Base-by-base conservation (phyloP, 2,329 filamentous ascomycete genomes). In the Paraphaeosphaeria sporulosa region DNA sequence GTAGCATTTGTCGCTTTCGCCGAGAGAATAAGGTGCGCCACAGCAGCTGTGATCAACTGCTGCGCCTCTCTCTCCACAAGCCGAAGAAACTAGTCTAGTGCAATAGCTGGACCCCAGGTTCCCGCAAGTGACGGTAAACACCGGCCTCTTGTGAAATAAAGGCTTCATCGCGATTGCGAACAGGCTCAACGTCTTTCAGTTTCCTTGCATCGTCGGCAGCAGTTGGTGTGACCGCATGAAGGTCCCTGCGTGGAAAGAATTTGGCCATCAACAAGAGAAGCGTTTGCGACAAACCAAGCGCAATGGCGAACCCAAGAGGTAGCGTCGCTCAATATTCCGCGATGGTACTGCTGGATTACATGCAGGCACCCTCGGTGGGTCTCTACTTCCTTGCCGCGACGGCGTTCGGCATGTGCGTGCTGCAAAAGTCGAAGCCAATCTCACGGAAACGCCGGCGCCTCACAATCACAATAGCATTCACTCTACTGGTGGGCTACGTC, bases 361-460 rank as follows among this genome's bases (percentile, higher is more conserved):
- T 74, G 62, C 72, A 77, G 34, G 75, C 74, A 10, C 75, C 75
- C 0, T 56, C 64, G 0, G 68, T 76, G 2, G 74, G 67, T 13
- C 71, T 72, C 51, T 75, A 72, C 66, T 76, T 68, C 46, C 50
- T 76, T 9, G 71, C 63, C 42, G 67, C 72, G 12, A 62, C 66
- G 36, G 59, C 60, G 4, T 75, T 75, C 58, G 66, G 68, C 47
- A 32, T 73, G 12, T 73, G 69, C 55, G 62, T 70, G 40, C 58
- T 77, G n/a, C 75, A 76, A 23, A 76, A 75, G 43, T 49, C 72
- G 13, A 67, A 64, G 38, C 54, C 63, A 27, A 53, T 76, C 32
- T 60, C 71, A n/a, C 59, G 60, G 7, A 70, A 65, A 50, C 60
- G 70, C 49, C 64, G 71, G 42, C 61, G 70, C 48, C 65, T 71